Base-by-base conservation (phyloP, 129 eudicot genomes). In the Pseudognaphalium luteoalbum region DNA sequence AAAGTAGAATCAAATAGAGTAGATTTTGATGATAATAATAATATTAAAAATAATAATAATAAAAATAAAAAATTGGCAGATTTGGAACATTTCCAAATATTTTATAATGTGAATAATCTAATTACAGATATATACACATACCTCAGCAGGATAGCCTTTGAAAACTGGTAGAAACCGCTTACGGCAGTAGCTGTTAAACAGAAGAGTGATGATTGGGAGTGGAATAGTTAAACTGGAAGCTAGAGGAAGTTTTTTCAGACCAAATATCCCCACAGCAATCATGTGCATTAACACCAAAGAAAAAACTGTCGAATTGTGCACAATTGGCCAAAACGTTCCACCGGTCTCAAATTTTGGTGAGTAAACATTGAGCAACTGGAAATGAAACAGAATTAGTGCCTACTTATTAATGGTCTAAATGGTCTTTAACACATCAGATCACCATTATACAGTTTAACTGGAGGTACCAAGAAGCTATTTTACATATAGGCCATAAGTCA, bases 321-420 rank as follows among this genome's bases (percentile, higher is more conserved):
- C 88, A 57, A 90, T 78, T 63, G 98, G 97, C 98, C 98, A 93
- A 79, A 88, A 93, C 68, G 81, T 86, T 42, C 98, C 98, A 11
- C 88, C 92, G 58, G 96, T 93, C 76, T 91, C 97, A 68, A 77
- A 93, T 80, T 84, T 91, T 16, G 98, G 97, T 52, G 83, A 80
- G 83, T 93, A 93, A 34, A 93, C 93, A 77, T 85, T 82, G 54
- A 90, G 68, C 66, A 93, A 84, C 98, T 93, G 96, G 80, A 86
- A 47, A 72, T 56, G 44, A 66, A 81, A 72, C 44, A 86, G 50
- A n/a, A 72, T 60, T 16, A 64, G 35, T 4, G 59, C 33, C 29
- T 20, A 42, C 42, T 44, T 21, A 71, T 35, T n/a, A 61, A 70
- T 7, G 25, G 20, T 6, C 71, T 47, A 61, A 76, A 71, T 30